phyloP scores from a whole-genome alignment of 2,329 filamentous ascomycete genomes.

The Hymenoscyphus repandus region DNA sequence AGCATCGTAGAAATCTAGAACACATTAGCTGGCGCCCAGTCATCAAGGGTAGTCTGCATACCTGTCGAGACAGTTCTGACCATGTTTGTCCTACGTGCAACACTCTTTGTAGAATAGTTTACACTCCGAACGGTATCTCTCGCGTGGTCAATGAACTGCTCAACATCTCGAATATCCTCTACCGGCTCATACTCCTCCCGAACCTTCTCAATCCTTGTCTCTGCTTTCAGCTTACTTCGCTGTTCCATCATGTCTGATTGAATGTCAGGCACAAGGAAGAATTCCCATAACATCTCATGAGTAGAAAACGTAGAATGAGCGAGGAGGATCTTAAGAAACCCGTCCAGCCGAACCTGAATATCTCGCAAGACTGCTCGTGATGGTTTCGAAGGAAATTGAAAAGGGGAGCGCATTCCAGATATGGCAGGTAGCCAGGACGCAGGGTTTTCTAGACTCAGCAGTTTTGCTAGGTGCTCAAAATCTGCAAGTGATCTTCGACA shows the following conservation, averaged over 20 bases:
- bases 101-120: conserved; percentile 75
- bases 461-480: conserved; percentile 83
- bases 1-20: conserved; percentile 64
- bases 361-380: conserved; percentile 83
- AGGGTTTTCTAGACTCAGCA: conserved; percentile 83
- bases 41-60: conserved; percentile 34
- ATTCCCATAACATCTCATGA: conserved; percentile 98
- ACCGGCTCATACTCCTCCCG: conserved; percentile 85
- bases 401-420: conserved; percentile 74
- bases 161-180: conserved; percentile 78
- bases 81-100: conserved; percentile 73
- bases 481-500: conserved; percentile 82
- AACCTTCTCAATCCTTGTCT: conserved; percentile 76
- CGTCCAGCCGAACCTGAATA: conserved; percentile 79
- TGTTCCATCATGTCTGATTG: conserved; percentile 86
- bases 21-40: conserved; percentile 26
- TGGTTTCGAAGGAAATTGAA: conserved; percentile 88
- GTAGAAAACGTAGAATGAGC: conserved; percentile 88
- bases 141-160: conserved; percentile 87
- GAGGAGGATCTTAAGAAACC: conserved; percentile 81
- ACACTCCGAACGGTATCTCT: conserved; percentile 83
- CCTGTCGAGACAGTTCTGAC: conserved; percentile 59
- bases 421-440: conserved; percentile 90
- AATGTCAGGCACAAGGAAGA: conserved; percentile 93
- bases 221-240: conserved; percentile 79